phyloP scores from a whole-genome alignment of 148 eudicot species.

The Cornus suecica region DNA sequence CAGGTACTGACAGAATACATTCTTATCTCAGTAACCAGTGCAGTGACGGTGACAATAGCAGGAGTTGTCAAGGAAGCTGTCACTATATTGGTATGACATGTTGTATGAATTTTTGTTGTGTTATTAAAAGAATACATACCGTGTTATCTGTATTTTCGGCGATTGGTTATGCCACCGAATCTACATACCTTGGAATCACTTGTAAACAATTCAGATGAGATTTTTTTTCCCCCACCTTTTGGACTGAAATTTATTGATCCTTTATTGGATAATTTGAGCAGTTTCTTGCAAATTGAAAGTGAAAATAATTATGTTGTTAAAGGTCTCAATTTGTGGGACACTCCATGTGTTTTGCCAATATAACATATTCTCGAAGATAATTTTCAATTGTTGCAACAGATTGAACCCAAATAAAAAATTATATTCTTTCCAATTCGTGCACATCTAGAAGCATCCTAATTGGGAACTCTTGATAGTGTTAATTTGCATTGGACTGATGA shows the following conservation, averaged over 20 bases:
- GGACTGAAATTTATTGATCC: too few species aligned
- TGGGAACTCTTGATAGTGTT: neutral
- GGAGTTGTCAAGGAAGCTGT: constrained; percentile 99
- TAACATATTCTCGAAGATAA: neutral
- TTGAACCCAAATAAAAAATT: neutral
- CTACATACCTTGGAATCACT: too few species aligned
- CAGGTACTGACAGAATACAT: constrained; percentile 93
- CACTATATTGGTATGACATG: constrained; percentile 69
- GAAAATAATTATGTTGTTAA: neutral
- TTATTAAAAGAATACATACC: neutral
- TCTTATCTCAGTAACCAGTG: constrained; percentile 91
- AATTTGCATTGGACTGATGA: too few species aligned
- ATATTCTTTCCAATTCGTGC: too few species aligned
- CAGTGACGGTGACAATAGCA: constrained; percentile 93
- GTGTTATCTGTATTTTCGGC: neutral
- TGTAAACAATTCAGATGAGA: too few species aligned
- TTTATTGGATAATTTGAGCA: too few species aligned
- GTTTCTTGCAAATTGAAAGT: too few species aligned
- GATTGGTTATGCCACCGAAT: neutral
- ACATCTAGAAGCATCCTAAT: too few species aligned
- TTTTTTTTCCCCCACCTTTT: too few species aligned
- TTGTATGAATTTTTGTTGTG: constrained; percentile 9
- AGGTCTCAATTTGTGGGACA: neutral
- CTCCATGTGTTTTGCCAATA: neutral
- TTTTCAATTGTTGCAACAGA: neutral